Evolutionary conservation across 73 alveolate species (phyloP).

Genomic region (Tetrahymena elliotti): DNA sequence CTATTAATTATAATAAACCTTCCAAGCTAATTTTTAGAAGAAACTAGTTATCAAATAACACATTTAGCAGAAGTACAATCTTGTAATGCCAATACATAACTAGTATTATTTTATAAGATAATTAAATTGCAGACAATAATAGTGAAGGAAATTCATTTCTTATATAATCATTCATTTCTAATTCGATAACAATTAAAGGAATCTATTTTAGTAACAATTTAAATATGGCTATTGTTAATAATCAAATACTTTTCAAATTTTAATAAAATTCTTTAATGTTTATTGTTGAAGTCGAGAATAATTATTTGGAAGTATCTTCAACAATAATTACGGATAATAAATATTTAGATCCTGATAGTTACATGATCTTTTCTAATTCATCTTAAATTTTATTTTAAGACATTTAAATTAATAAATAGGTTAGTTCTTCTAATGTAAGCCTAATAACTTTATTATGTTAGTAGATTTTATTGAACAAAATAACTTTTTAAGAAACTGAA

Average conservation of each 20-base stretch:
- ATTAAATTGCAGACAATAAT: neutral
- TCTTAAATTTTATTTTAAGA: neutral
- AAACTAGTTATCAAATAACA: no score
- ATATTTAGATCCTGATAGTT: neutral
- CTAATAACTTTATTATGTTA: neutral
- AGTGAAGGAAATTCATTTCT: neutral
- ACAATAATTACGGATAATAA: no score
- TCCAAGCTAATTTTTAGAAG: neutral
- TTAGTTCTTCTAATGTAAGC: neutral
- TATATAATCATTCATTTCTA: neutral
- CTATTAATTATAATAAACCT: neutral
- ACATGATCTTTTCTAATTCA: neutral
- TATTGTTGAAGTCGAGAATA: neutral
- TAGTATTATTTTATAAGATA: no score
- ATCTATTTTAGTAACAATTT: no score
- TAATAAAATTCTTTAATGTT: neutral
- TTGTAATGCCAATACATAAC: no score
- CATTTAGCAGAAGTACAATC: neutral
- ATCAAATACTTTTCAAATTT: no score
- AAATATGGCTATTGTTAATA: neutral
- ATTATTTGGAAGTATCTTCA: neutral
- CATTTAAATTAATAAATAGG: no score
- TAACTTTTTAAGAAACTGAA: neutral
- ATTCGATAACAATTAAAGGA: no score
- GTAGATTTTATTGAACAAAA: neutral